Evolutionary conservation across 495 filamentous ascomycete species (phyloP), one percentile per base, ranked within the genome.

Genomic region (Letharia columbiana): DNA sequence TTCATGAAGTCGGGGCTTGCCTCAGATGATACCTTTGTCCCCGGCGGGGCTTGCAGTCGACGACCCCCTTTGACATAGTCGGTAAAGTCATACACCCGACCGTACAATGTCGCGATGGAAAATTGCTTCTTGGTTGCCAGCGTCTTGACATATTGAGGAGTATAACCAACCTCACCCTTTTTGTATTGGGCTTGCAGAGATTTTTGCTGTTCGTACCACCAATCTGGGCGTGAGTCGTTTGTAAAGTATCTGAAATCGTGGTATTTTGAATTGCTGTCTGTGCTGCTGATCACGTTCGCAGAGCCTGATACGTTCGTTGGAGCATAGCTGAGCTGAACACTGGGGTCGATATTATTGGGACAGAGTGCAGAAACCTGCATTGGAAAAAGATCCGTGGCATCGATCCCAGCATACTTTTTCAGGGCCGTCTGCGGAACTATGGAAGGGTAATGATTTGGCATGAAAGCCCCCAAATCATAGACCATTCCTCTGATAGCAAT

Each of bases 291-390:
- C 8, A 87, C 76, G 33, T 77, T 82, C 35, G 83, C 83, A 17
- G 84, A 83, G 17, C 84, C 86, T 11, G 86, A 84, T 56, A 88
- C 79, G 74, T 99, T 99, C 66, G 85, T 87, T 18, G 81, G 80
- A 68, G 83, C 84, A 75, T 91, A 98, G 74, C 92, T 88, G 60
- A 98, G 82, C 61, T 87, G 86, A 20, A 99, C 89, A 60, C 82
- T 82, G 33, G 83, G 82, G 70, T 90, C 82, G 37, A 93, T 81
- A 70, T 67, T 56, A 40, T 89, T 90, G 62, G 84, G 83, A 76
- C 94, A 99, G 47, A 98, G 80, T 45, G 93, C 91, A 6, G 90
- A 95, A 20, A 98, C 94, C 73, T 99, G 94, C 17, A 99, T 82
- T 1, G 94, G 94, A 77, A 99, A 99, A 18, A 99, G 81, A 54